Percentiles rank a stretch among this genome's conserved stretches.
Conservation (phyloP, 768 basidiomycete genomes). For the Thelephora ganbajun region DNA sequence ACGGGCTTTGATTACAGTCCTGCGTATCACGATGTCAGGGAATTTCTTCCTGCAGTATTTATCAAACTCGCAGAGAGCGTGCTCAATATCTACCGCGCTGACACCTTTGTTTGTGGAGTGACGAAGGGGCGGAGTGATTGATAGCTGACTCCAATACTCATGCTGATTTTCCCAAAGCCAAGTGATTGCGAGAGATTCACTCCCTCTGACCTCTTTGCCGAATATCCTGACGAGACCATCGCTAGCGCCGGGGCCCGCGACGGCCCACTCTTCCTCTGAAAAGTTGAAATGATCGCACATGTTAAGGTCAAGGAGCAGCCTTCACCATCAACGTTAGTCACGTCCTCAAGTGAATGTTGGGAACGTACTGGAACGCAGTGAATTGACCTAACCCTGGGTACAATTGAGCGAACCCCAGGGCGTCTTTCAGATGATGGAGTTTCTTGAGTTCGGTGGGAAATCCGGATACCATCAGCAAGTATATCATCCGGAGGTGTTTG, state of each 20-base stretch:
- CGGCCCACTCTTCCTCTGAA: conserved; percentile 54
- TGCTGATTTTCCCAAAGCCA: conserved; percentile 50
- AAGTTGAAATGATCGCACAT: conserved; percentile 35
- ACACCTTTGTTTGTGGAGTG: conserved; percentile 15
- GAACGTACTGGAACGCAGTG: conserved; percentile 52
- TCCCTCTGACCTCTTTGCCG: conserved; percentile 23
- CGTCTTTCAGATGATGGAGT: conserved; percentile 45
- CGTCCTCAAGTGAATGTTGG: conserved; percentile 17
- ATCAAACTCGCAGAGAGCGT: conserved; percentile 67
- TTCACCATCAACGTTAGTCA: conserved; percentile 4
- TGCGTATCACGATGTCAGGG: conserved; percentile 25
- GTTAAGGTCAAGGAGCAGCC: conserved; percentile 23
- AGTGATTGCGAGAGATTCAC: conserved; percentile 45
- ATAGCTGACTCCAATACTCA: conserved; percentile 1
- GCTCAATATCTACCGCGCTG: conserved; percentile 64
- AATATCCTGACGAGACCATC: conserved; percentile 63
- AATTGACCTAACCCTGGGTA: conserved; percentile 70
- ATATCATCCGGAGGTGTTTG: conserved; percentile 46
- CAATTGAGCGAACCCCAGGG: conserved; percentile 38
- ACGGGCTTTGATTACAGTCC: conserved; percentile 18
- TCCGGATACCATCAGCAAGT: conserved; percentile 34
- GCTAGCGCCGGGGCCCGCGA: conserved; percentile 51
- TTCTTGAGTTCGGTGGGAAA: conserved; percentile 33
- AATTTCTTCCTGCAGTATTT: conserved; percentile 56
- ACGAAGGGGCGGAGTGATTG: neutral